Evolutionary conservation across 2,329 filamentous ascomycete species (phyloP).

Genomic region (Ophiostoma australiae): DNA sequence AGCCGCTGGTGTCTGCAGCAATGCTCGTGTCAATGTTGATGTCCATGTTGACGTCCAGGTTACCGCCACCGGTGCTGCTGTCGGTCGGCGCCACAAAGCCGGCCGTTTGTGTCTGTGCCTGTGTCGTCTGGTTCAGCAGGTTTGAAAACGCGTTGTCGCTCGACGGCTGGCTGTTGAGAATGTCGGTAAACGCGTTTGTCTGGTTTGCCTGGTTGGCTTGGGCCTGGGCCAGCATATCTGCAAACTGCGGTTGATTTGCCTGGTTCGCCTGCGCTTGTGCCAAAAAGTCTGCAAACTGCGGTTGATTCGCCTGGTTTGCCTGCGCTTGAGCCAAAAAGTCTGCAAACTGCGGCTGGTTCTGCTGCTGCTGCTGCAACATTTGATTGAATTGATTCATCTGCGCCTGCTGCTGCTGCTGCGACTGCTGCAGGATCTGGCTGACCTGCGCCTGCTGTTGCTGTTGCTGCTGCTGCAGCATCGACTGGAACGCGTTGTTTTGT

Average conservation of each 20-base stretch:
- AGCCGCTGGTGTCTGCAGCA: constrained; percentile 18
- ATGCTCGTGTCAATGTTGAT: constrained; percentile 14
- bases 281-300: neutral
- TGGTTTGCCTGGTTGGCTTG: neutral
- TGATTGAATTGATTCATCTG: neutral
- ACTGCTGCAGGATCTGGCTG: constrained; percentile 19
- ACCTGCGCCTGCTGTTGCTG: constrained; percentile 14
- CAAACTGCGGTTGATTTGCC: neutral
- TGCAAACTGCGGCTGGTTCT: neutral
- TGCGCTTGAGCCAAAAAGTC: neutral
- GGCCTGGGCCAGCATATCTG: neutral
- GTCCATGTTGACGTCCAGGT: neutral
- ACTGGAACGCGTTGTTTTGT: neutral
- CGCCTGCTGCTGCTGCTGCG: neutral
- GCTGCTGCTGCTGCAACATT: neutral
- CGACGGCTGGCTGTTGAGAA: neutral
- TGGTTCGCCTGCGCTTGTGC: constrained; percentile 4
- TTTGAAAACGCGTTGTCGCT: neutral
- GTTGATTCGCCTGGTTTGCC: neutral
- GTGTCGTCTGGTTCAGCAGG: neutral
- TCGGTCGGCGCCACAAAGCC: neutral
- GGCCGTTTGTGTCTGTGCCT: neutral
- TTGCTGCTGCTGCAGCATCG: constrained; percentile 2
- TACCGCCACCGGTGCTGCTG: constrained; percentile 7
- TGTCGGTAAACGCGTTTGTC: neutral